phyloP scores from a whole-genome alignment of 2,329 filamentous ascomycete genomes.

The Alternaria panax region DNA sequence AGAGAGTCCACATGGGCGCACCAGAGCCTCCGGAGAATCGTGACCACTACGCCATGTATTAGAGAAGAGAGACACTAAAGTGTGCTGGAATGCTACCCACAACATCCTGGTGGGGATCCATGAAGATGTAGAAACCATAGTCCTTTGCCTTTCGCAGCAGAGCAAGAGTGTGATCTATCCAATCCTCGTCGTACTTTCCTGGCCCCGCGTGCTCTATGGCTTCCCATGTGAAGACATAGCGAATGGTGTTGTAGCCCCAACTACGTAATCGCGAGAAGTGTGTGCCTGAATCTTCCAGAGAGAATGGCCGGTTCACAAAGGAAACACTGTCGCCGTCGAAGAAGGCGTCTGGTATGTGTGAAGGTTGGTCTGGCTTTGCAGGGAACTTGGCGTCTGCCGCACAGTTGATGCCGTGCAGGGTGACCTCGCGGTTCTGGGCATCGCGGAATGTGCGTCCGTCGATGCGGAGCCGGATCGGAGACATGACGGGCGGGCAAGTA shows the following conservation, averaged over 20 bases:
- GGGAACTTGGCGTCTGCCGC: constrained; percentile 91
- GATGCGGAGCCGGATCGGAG: constrained; percentile 78
- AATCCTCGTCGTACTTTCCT: constrained; percentile 90
- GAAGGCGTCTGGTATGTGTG: constrained; percentile 79
- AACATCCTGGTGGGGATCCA: constrained; percentile 99
- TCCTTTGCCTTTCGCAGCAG: constrained; percentile 82
- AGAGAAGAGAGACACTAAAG: constrained; percentile 17
- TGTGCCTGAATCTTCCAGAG: constrained; percentile 78
- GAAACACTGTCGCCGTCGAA: constrained; percentile 92
- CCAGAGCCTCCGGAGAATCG: constrained; percentile 93
- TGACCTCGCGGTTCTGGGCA: constrained; percentile 79
- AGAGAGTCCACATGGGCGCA: constrained; percentile 96
- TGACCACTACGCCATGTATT: constrained; percentile 72
- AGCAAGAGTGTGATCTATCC: constrained; percentile 88
- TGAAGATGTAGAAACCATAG: constrained; percentile 95
- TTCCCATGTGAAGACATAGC: constrained; percentile 98
- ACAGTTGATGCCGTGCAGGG: constrained; percentile 91
- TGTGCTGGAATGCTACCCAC: constrained; percentile 59
- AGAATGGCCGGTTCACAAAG: constrained; percentile 86
- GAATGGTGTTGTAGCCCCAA: constrained; percentile 94
- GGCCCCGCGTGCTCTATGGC: constrained; percentile 94
- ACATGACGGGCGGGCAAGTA: constrained; percentile 61
- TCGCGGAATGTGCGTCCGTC: constrained; percentile 89
- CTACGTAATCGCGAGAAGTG: constrained; percentile 87
- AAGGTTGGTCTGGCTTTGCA: constrained; percentile 79